Evolutionary conservation across 805 yeast genomes (phyloP), one percentile per base, ranked within the genome.

Genomic region (Yamadazyma phyllophila): DNA sequence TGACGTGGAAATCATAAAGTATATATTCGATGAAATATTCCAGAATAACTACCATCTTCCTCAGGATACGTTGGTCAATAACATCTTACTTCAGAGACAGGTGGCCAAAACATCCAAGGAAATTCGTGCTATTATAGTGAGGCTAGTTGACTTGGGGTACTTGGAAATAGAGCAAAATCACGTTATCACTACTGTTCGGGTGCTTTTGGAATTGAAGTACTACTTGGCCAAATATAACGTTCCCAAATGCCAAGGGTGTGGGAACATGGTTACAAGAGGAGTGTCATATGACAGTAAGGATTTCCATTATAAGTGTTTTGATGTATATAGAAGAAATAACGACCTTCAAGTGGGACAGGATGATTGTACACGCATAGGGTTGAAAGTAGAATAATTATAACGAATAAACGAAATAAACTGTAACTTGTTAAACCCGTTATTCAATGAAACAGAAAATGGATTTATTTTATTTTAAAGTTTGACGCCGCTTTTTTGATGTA

Each of bases 221-320:
- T 74, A 68, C 50, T 55, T 82, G 35, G 50, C 68, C 2, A 75
- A 73, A 26, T 47, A 34, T 30, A 44, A 40, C 12, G 8, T 51
- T 4, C 6, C 12, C 2, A 36, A 17, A 17, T 83, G 89, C 53
- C 43, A 51, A 26, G 81, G 77, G 12, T 83, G 88, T 59, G 60
- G 64, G 24, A 78, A 73, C 26, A 61, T 82, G 5, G 76, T 78
- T 3, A 82, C 85, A 0, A 47, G 73, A 30, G 89, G 89, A 1
- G 34, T 43, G 5, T 64, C 65, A 30, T 13, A 16, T n/a, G 36
- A 40, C n/a, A 15, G 12, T 3, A 26, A 27, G 10, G 15, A 30
- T 7, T 78, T 78, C 54, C 88, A 83, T 58, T 57, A 57, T 37
- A 62, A 59, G 29, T 83, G 88, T 56, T 65, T 63, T 34, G 64